Base-by-base conservation (phyloP, 495 filamentous ascomycete species). In the Aspergillus bridgeri region DNA sequence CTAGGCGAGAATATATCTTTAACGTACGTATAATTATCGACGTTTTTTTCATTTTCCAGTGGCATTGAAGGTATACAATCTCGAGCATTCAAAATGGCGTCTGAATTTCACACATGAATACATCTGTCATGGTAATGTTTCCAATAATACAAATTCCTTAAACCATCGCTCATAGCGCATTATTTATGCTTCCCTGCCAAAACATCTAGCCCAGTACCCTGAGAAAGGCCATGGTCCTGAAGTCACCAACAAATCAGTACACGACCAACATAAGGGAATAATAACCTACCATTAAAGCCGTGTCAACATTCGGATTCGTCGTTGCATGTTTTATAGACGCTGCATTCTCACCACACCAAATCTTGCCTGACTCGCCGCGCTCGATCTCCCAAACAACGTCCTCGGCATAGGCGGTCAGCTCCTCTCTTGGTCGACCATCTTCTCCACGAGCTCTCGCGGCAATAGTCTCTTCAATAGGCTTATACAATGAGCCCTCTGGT, bases 381-480 rank as follows among this genome's bases (percentile, higher is more conserved):
- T 38, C 25, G 19, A 66, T 43, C 38, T 51, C 33, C 6, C 21
- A 25, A 11, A 62, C 58, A 2, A 66, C 64, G 42, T 59, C 48
- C 33, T 65, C 57, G 5, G 64, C 49, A 52, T 57, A 69, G 1
- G 21, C 42, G 33, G 43, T 52, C n/a, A 61, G 27, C 2, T 50
- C 42, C 50, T 50, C 60, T 11, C 54, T 48, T 2, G 29, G 27
- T 3, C 24, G 48, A 17, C 57, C 57, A 54, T 69, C 63, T 9
- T 54, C 42, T 4, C 59, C 48, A 15, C 51, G 54, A 6, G 53
- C 57, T 5, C 52, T 59, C 20, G 42, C 49, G 11, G 46, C 53
- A 21, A 61, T 58, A 7, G 38, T 54, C n/a, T 51, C 48, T 42
- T 72, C 61, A 5, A 70, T 63, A 19, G 42, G 6, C 53, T 63